Conservation (phyloP, 495 filamentous ascomycete species). For the Margaritispora aquatica region DNA sequence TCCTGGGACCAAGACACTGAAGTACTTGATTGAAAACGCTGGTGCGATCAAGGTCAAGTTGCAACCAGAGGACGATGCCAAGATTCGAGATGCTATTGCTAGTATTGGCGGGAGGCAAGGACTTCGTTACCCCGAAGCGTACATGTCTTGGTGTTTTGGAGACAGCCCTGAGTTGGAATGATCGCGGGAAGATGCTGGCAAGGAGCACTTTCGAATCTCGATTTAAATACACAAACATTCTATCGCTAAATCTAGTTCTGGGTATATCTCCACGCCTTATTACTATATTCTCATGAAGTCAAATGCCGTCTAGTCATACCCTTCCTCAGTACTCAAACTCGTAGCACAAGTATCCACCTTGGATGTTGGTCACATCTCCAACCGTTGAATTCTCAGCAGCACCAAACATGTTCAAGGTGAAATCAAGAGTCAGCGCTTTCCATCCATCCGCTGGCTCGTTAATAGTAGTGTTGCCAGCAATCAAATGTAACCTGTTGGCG, state of each 20-base stretch:
- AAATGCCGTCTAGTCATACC: background rate
- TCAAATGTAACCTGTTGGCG: background rate
- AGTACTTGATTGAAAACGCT: conserved; percentile 35
- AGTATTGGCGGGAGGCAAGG: conserved; percentile 29
- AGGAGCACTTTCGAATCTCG: no score
- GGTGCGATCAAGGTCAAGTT: conserved; percentile 25
- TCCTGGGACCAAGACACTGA: conserved; percentile 38
- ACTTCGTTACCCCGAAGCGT: conserved; percentile 26
- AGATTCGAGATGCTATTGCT: conserved; percentile 25
- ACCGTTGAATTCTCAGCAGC: background rate
- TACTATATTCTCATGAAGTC: background rate
- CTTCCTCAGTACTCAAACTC: background rate
- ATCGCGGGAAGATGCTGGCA: background rate
- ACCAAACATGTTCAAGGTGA: background rate
- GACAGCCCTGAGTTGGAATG: conserved; percentile 26
- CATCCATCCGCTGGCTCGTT: background rate
- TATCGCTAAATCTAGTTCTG: background rate
- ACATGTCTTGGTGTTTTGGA: conserved; percentile 25
- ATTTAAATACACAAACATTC: no score
- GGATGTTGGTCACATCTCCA: background rate
- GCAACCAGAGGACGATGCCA: conserved; percentile 27
- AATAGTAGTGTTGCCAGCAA: background rate
- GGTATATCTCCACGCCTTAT: background rate
- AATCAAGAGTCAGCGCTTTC: background rate
- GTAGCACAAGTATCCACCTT: background rate